Evolutionary conservation across 768 basidiomycete species (phyloP).

Genomic region (Tylopilus sp.): DNA sequence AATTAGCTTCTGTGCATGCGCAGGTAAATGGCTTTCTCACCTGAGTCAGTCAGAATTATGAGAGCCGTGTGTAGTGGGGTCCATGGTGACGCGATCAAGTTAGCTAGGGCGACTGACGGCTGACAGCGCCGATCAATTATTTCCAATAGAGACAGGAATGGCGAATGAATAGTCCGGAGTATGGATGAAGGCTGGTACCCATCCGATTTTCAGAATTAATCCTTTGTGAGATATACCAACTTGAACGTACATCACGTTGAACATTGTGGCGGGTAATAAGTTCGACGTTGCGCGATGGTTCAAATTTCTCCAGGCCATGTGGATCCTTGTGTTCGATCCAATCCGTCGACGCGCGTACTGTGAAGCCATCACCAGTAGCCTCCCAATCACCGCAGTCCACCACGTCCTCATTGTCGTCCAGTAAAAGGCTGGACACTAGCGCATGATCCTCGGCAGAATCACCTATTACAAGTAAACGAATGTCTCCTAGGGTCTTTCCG

Average conservation of each 20-base stretch:
- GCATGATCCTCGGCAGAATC: slow-evolving; percentile 32
- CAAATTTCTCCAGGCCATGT: slow-evolving; percentile 63
- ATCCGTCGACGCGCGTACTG: slow-evolving; percentile 61
- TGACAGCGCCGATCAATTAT: slow-evolving; percentile 50
- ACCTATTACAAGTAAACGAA: slow-evolving; percentile 55
- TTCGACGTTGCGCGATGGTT: slow-evolving; percentile 63
- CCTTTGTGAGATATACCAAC: neutral
- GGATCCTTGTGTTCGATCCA: slow-evolving; percentile 67
- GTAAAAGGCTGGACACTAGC: slow-evolving; percentile 45
- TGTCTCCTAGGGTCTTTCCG: slow-evolving; percentile 63
- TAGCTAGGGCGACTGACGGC: slow-evolving; percentile 49
- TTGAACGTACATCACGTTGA: slow-evolving; percentile 44
- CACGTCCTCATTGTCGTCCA: slow-evolving; percentile 66
- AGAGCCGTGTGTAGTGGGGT: slow-evolving; percentile 61
- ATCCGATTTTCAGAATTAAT: slow-evolving; percentile 6
- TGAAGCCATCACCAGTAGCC: slow-evolving; percentile 39
- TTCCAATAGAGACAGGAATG: slow-evolving; percentile 53
- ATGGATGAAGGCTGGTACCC: slow-evolving; percentile 31
- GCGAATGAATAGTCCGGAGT: slow-evolving; percentile 48
- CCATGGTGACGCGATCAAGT: slow-evolving; percentile 54
- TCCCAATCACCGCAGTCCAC: slow-evolving; percentile 64
- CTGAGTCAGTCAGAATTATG: slow-evolving; percentile 47
- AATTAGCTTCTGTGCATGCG: slow-evolving; percentile 2
- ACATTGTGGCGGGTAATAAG: slow-evolving; percentile 47
- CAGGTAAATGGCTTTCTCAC: slow-evolving; percentile 31